phyloP scores from a whole-genome alignment of 345 rosid species.

The Adansonia digitata region DNA sequence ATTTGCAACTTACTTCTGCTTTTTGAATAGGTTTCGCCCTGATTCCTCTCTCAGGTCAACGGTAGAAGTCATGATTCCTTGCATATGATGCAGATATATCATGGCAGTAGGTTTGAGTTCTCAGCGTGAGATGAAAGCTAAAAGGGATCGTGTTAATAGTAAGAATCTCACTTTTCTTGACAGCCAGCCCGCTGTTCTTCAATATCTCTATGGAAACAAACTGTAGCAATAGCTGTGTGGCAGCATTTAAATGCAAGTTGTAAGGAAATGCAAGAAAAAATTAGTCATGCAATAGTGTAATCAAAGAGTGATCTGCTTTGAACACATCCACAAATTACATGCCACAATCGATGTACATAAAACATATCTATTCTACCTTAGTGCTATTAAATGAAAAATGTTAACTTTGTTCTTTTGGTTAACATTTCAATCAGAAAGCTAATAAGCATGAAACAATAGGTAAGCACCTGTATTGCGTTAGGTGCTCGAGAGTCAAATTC shows the following conservation, averaged over 20 bases:
- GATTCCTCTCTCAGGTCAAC: constrained; percentile 58
- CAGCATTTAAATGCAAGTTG: background rate
- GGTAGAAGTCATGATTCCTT: constrained; percentile 52
- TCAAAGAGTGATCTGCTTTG: background rate
- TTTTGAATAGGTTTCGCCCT: constrained; percentile 55
- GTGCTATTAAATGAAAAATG: background rate
- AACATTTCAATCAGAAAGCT: background rate
- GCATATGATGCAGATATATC: background rate
- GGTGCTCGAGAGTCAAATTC: background rate
- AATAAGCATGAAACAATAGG: background rate
- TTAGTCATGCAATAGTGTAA: background rate
- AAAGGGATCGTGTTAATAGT: background rate
- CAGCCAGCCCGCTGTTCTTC: constrained; percentile 66
- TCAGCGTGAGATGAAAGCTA: background rate
- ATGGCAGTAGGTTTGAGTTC: background rate
- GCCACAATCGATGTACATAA: background rate
- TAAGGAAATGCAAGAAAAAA: background rate
- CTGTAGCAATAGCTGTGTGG: constrained; percentile 60
- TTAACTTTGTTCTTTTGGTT: background rate
- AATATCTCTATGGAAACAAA: constrained; percentile 70
- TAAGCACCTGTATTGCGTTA: background rate
- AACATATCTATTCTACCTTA: background rate
- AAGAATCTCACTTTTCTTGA: constrained; percentile 53
- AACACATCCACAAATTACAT: background rate
- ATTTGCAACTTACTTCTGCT: constrained; percentile 44